phyloP scores from a whole-genome alignment of 495 filamentous ascomycete genomes.

The Talaromyces liani region DNA sequence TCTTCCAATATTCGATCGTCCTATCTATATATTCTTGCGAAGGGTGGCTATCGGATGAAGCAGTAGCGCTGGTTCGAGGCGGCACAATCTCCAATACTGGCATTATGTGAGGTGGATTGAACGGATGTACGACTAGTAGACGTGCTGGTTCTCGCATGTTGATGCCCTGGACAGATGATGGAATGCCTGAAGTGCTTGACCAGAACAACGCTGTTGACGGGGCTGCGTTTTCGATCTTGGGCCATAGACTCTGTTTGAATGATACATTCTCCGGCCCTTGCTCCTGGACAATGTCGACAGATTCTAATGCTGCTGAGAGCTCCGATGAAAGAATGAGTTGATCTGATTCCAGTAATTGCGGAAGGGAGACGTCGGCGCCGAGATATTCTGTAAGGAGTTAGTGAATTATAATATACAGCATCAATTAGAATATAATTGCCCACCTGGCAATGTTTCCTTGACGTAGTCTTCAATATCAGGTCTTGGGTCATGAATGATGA shows the following conservation, averaged over 20 bases:
- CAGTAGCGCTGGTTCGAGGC: not conserved
- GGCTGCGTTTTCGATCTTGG: constrained; percentile 33
- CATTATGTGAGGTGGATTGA: constrained; percentile 59
- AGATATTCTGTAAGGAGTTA: constrained; percentile 9
- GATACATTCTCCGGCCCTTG: constrained; percentile 45
- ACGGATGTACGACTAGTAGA: constrained; percentile 52
- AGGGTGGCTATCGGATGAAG: constrained; percentile 25
- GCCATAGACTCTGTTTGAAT: constrained; percentile 48
- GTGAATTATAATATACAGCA: not conserved
- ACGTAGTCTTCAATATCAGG: constrained; percentile 43
- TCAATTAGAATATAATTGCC: not conserved
- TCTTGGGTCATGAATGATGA: constrained; percentile 40
- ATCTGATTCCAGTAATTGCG: constrained; percentile 17
- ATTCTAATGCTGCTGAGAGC: constrained; percentile 33
- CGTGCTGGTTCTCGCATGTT: constrained; percentile 34
- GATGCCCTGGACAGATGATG: constrained; percentile 36
- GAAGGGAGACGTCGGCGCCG: constrained; percentile 9
- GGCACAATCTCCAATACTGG: constrained; percentile 55
- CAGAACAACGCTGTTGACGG: constrained; percentile 38
- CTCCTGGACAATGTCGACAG: constrained; percentile 49
- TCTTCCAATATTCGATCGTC: constrained; percentile 41
- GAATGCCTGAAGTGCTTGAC: constrained; percentile 51
- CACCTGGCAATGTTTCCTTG: constrained; percentile 26
- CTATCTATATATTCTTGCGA: constrained; percentile 26
- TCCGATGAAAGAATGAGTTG: constrained; percentile 28